Evolutionary conservation across 176 grass and related monocot species (phyloP).

Genomic region (Saccharum spontaneum): DNA sequence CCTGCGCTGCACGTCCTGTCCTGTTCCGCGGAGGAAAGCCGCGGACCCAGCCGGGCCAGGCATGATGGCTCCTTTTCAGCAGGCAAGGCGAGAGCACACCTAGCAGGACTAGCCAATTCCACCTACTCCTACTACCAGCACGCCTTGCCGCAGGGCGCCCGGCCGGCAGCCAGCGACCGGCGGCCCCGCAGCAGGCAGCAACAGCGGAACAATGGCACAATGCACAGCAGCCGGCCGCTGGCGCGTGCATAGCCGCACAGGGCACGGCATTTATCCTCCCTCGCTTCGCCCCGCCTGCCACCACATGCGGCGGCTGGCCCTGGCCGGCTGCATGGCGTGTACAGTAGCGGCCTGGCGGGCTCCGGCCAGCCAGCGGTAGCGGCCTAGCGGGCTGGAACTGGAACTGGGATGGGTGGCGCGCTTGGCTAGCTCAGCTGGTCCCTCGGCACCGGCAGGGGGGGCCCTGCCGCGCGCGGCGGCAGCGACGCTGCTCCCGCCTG

Average conservation of each 20-base stretch:
- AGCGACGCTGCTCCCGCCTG: slow-evolving; percentile 20
- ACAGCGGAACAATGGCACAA: background rate
- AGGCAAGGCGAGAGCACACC: background rate
- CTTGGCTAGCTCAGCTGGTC: background rate
- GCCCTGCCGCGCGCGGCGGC: background rate
- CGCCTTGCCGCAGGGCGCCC: background rate
- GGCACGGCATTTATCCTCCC: background rate
- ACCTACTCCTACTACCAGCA: background rate
- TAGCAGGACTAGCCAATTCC: background rate
- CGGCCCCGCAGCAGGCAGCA: background rate
- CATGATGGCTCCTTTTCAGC: slow-evolving; percentile 51
- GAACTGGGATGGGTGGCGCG: background rate
- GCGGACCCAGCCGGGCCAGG: background rate
- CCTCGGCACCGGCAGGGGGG: background rate
- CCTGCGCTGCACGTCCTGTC: background rate
- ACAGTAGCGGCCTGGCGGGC: no score
- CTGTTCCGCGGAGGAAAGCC: background rate
- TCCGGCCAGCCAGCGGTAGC: background rate
- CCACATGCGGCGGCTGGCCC: background rate
- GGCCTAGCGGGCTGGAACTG: no score
- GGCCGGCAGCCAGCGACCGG: background rate
- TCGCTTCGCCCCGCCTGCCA: background rate
- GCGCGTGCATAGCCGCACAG: background rate
- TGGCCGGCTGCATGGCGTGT: no score
- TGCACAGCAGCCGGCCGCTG: background rate